phyloP scores from a whole-genome alignment of 2,329 filamentous ascomycete genomes.

The Neonectria ditissima region DNA sequence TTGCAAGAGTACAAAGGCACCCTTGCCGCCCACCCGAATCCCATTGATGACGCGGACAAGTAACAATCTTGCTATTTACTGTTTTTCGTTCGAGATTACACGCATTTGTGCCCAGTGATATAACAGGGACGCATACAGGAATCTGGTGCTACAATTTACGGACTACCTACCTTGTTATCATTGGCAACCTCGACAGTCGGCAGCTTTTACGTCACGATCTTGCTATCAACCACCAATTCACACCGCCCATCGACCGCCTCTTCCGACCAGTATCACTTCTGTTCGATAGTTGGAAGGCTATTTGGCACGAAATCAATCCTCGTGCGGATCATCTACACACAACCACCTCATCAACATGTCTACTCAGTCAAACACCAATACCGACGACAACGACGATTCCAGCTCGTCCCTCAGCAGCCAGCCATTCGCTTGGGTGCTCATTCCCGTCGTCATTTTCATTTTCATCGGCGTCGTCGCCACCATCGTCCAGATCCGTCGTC shows the following conservation, averaged over 20 bases:
- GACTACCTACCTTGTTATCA: not conserved
- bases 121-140: not conserved
- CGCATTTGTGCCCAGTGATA: not conserved
- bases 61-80: not conserved
- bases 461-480: conserved; percentile 53
- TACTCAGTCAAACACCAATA: conserved; percentile 8
- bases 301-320: not conserved
- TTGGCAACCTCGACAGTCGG: not conserved
- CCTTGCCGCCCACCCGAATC: not conserved
- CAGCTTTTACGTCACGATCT: conserved; percentile 3
- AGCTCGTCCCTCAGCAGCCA: conserved; percentile 54
- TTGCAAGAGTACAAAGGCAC: conserved; percentile 1
- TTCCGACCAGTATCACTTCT: not conserved
- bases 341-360: conserved; percentile 12
- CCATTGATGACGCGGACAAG: not conserved
- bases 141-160: not conserved
- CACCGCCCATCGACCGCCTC: not conserved
- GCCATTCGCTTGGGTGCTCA: conserved; percentile 68
- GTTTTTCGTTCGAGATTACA: not conserved
- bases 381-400: conserved; percentile 22
- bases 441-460: conserved; percentile 60
- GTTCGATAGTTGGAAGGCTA: not conserved
- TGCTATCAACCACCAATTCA: not conserved
- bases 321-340: not conserved
- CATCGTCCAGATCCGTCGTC: conserved; percentile 59